Conservation (phyloP, 2,329 filamentous ascomycete genomes). For the Coniella lustricola region DNA sequence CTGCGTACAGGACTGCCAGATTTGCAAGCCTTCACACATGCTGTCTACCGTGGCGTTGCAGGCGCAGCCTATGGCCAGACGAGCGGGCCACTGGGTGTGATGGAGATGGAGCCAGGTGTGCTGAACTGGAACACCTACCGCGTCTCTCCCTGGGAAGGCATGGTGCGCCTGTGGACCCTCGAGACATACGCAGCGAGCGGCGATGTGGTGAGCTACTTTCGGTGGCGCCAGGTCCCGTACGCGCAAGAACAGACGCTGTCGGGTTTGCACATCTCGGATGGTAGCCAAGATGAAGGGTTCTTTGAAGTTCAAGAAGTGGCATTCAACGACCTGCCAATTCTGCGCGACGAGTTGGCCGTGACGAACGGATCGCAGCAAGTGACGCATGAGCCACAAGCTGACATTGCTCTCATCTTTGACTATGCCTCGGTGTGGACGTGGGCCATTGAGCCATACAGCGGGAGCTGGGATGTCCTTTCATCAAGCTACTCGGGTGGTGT, state of each 20-base stretch:
- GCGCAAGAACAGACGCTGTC: conserved; percentile 21
- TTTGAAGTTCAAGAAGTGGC: conserved; percentile 15
- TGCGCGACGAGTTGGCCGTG: conserved; percentile 2
- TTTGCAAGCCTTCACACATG: conserved; percentile 19
- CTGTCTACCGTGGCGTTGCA: conserved; percentile 18
- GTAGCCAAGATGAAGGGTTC: conserved; percentile 17
- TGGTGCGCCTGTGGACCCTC: conserved; percentile 21
- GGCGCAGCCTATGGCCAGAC: conserved; percentile 18
- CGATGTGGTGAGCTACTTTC: conserved; percentile 19
- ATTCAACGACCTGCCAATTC: conserved; percentile 16
- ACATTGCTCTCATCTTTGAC: conserved; percentile 19
- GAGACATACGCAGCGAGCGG: conserved; percentile 19
- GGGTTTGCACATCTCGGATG: conserved; percentile 18
- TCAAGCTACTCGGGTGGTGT: conserved; percentile 14
- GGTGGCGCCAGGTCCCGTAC: conserved; percentile 21
- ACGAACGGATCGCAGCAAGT: not conserved
- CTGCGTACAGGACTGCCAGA: conserved; percentile 20
- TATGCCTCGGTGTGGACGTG: conserved; percentile 19
- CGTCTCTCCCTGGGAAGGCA: conserved; percentile 18
- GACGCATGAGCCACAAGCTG: conserved; percentile 14
- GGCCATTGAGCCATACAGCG: conserved; percentile 21
- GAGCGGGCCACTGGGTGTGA: conserved; percentile 18
- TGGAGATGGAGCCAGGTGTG: conserved; percentile 22
- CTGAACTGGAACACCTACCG: conserved; percentile 20
- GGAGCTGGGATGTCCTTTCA: conserved; percentile 18